These are phyloP conservation scores for Xylaria palmicola DNA, from an alignment of 495 filamentous ascomycete genomes.

Conservation along the genomic window DNA sequence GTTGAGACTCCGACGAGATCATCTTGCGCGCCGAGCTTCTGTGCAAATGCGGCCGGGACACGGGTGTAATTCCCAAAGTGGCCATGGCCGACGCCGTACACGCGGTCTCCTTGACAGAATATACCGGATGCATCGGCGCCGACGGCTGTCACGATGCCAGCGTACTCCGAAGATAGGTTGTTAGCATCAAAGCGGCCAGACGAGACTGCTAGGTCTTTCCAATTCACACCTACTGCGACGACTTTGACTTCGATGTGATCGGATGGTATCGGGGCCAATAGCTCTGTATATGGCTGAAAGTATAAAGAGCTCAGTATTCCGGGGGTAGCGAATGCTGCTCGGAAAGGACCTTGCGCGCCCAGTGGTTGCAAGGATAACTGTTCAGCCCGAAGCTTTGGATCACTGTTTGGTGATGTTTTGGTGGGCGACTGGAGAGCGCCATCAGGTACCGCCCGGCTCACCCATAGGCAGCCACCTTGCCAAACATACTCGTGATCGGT, in stretches of 20 bases:
- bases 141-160: slow-evolving; percentile 23
- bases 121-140: slow-evolving; percentile 39
- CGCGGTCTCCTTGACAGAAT: slow-evolving; percentile 28
- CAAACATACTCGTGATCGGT: slow-evolving; percentile 26
- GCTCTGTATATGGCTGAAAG: slow-evolving; percentile 17
- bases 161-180: slow-evolving; percentile 37
- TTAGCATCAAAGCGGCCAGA: slow-evolving; percentile 21
- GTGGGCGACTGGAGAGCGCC: slow-evolving; percentile 4
- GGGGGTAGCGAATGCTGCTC: slow-evolving; percentile 13
- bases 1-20: slow-evolving; percentile 40
- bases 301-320: slow-evolving; percentile 25
- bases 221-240: slow-evolving; percentile 36
- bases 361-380: slow-evolving; percentile 13
- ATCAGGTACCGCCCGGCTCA: slow-evolving; percentile 32
- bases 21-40: slow-evolving; percentile 36
- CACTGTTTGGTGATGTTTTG: background rate
- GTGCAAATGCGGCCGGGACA: slow-evolving; percentile 12
- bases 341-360: slow-evolving; percentile 15
- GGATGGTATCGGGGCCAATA: background rate
- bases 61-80: slow-evolving; percentile 26
- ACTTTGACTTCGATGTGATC: slow-evolving; percentile 37
- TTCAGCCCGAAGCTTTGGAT: background rate
- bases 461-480: slow-evolving; percentile 32
- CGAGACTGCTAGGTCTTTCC: slow-evolving; percentile 26
- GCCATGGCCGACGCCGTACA: slow-evolving; percentile 34